Conservation (phyloP, 306 rosid species). For the Medicago lupulina region DNA sequence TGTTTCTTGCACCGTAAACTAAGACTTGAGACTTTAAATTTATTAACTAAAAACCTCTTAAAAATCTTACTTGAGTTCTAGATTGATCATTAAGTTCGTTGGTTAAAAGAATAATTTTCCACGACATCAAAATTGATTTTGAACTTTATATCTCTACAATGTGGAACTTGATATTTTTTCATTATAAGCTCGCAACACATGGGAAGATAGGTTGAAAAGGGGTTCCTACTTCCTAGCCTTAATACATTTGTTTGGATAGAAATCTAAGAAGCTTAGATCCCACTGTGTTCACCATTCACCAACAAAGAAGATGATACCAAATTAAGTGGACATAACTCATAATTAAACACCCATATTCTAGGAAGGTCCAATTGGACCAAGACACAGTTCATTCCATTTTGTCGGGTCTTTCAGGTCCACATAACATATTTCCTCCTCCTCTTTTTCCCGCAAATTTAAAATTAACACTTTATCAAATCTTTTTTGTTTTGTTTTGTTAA, state of each 20-base stretch:
- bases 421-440: background rate
- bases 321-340: background rate
- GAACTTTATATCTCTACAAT: too few relatives aligned
- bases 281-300: background rate
- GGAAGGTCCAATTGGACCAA: conserved; percentile 8
- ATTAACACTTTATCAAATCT: background rate
- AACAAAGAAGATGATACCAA: background rate
- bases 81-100: too few relatives aligned
- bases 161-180: too few relatives aligned
- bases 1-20: too few relatives aligned
- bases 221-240: background rate
- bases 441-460: background rate
- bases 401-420: background rate
- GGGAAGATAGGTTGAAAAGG: background rate
- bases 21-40: too few relatives aligned
- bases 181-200: background rate
- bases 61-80: too few relatives aligned
- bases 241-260: background rate
- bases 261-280: too few relatives aligned
- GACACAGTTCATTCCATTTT: conserved; percentile 2
- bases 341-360: background rate
- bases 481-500: too few relatives aligned
- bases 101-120: too few relatives aligned
- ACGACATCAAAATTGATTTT: too few relatives aligned
- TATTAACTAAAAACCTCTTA: too few relatives aligned